Conservation (phyloP, 1,284 basidiomycete species). For the Fistulina hepatica region DNA sequence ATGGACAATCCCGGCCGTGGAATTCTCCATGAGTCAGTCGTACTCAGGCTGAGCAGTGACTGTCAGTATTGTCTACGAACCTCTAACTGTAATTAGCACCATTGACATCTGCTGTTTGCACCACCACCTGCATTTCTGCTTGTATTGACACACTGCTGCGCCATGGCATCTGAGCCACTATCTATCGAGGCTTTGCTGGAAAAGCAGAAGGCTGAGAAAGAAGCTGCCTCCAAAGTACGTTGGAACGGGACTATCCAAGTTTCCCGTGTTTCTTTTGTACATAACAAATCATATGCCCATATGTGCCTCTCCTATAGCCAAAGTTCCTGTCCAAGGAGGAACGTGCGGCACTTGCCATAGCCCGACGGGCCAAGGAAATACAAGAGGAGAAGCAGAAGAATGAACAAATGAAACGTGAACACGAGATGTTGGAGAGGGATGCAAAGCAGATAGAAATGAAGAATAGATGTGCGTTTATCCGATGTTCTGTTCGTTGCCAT, state of each 20-base stretch:
- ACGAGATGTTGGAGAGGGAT: conserved; percentile 62
- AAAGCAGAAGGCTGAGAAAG: conserved; percentile 80
- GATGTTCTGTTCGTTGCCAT: too few species aligned
- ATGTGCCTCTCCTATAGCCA: too few species aligned
- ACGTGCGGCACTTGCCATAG: conserved; percentile 78
- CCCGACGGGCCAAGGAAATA: conserved; percentile 74
- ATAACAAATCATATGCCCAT: too few species aligned
- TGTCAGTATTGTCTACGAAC: too few species aligned
- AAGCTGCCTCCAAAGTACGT: conserved; percentile 76
- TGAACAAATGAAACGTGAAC: conserved; percentile 43
- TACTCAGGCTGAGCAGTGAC: too few species aligned
- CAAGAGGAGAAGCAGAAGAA: conserved; percentile 54
- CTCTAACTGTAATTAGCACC: too few species aligned
- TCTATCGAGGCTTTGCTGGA: conserved; percentile 80
- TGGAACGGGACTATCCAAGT: too few species aligned
- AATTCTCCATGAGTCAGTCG: too few species aligned
- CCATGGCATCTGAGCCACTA: conserved; percentile 47
- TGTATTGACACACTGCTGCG: conserved; percentile 7
- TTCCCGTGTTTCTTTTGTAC: conserved; percentile 1
- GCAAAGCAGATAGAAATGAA: conserved; percentile 56
- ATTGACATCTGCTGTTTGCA: too few species aligned
- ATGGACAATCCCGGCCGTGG: too few species aligned
- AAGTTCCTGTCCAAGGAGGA: conserved; percentile 85
- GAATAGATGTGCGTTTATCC: conserved; percentile 1
- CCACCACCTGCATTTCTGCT: too few species aligned